Evolutionary conservation across 352 stramenopile genomes (phyloP).

Genomic region (Phytophthora megakarya): DNA sequence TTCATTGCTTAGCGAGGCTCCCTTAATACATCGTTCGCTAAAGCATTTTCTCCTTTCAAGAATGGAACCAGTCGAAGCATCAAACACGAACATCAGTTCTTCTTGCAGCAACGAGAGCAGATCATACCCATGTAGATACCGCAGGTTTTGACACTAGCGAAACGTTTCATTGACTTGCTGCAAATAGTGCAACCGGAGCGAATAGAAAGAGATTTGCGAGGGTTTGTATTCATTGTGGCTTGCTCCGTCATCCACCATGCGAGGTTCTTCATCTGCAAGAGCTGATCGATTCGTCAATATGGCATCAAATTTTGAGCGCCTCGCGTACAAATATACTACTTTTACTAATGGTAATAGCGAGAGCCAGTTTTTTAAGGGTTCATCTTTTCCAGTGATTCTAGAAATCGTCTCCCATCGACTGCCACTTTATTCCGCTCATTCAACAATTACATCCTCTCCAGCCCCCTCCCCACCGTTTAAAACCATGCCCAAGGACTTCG

Average conservation of each 20-base stretch:
- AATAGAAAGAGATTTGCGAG: slow-evolving; percentile 21
- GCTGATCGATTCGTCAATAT: slow-evolving; percentile 41
- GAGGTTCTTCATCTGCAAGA: slow-evolving; percentile 62
- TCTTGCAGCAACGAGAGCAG: slow-evolving; percentile 38
- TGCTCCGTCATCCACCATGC: slow-evolving; percentile 40
- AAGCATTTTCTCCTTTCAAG: slow-evolving; percentile 25
- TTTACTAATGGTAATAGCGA: too few relatives aligned
- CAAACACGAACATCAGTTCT: slow-evolving; percentile 21
- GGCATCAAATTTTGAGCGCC: too few relatives aligned
- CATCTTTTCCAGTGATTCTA: too few relatives aligned
- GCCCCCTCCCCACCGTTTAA: too few relatives aligned
- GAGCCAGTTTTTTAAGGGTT: too few relatives aligned
- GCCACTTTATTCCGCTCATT: too few relatives aligned
- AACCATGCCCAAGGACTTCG: too few relatives aligned
- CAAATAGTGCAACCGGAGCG: slow-evolving; percentile 23
- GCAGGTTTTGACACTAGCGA: slow-evolving; percentile 25
- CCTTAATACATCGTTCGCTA: slow-evolving; percentile 26
- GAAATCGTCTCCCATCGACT: too few relatives aligned
- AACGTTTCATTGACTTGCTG: slow-evolving; percentile 21
- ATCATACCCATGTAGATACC: slow-evolving; percentile 20
- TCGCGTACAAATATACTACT: too few relatives aligned
- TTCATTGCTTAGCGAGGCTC: slow-evolving; percentile 18
- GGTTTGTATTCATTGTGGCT: slow-evolving; percentile 8
- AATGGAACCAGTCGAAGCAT: background rate
- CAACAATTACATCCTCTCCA: too few relatives aligned